A percentile compares a stretch with the other conserved stretches of the same genome.
phyloP scores from a whole-genome alignment of 129 eudicot species.

The Saussurea involucrata region DNA sequence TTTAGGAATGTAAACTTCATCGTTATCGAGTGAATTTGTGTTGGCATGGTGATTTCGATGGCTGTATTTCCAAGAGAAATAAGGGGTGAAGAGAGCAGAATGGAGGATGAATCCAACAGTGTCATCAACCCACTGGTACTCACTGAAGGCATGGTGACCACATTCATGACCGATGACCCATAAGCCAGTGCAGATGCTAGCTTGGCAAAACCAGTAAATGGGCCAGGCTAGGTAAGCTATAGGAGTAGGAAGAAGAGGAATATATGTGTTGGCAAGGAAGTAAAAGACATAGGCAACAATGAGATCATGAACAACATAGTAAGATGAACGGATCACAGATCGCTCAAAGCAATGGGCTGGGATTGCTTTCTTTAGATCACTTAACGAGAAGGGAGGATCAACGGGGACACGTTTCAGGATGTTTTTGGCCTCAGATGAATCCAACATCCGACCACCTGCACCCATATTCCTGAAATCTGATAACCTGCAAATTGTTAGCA shows the following conservation, averaged over 20 bases:
- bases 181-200: background rate
- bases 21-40: constrained; percentile 33
- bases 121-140: constrained; percentile 20
- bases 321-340: constrained; percentile 36
- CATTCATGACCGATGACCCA: constrained; percentile 29
- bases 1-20: constrained; percentile 37
- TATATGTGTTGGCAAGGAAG: constrained; percentile 1
- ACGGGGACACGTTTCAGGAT: constrained; percentile 1
- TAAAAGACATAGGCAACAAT: background rate
- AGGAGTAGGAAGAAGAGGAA: background rate
- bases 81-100: constrained; percentile 29
- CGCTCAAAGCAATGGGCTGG: constrained; percentile 44
- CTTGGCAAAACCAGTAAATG: constrained; percentile 2
- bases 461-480: constrained; percentile 36
- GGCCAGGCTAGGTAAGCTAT: background rate
- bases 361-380: constrained; percentile 25
- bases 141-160: constrained; percentile 40
- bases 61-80: constrained; percentile 37
- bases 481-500: no score
- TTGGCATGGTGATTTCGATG: constrained; percentile 39
- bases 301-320: constrained; percentile 32
- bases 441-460: constrained; percentile 38
- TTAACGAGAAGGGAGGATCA: background rate
- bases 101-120: constrained; percentile 28
- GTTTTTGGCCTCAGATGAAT: constrained; percentile 12